These are phyloP conservation scores for Suillus occidentalis DNA, from an alignment of 768 basidiomycete species.

Conservation along the genomic window DNA sequence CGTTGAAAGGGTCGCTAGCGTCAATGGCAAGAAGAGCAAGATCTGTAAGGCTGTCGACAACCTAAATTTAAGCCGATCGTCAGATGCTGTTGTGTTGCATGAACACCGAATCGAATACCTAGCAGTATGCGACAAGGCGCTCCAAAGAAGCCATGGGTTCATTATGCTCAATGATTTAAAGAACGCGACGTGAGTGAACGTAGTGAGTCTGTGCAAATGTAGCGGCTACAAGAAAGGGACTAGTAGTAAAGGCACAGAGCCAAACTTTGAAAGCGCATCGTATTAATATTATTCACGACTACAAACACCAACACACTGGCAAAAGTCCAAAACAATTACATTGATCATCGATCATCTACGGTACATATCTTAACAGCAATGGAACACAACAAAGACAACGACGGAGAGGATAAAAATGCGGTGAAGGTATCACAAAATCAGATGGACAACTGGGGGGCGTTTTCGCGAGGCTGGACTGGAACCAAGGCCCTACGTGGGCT, in stretches of 20 bases:
- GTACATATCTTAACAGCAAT: not conserved
- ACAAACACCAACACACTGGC: not conserved
- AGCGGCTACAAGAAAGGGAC: not conserved
- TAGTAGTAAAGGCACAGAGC: not conserved
- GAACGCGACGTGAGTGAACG: not conserved
- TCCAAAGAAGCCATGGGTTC: constrained; percentile 68
- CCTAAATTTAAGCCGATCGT: constrained; percentile 36
- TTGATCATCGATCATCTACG: not conserved
- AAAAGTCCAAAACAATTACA: not conserved
- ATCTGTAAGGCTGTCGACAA: constrained; percentile 79
- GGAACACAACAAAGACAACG: constrained; percentile 2
- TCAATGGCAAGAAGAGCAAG: constrained; percentile 80
- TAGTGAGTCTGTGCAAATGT: not conserved
- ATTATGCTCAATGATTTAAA: constrained; percentile 22
- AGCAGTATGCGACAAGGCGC: constrained; percentile 61
- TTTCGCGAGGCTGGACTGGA: constrained; percentile 22
- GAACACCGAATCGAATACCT: constrained; percentile 38
- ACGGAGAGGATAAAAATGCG: not conserved
- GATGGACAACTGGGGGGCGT: constrained; percentile 20
- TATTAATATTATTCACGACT: not conserved
- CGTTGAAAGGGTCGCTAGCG: constrained; percentile 78
- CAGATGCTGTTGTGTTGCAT: constrained; percentile 5
- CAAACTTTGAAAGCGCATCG: not conserved
- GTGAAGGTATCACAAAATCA: constrained; percentile 8
- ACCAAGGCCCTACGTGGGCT: constrained; percentile 50